These are phyloP conservation scores for Backusella westeae DNA, from an alignment of 192 early-diverging fungal genomes.

Conservation along the genomic window DNA sequence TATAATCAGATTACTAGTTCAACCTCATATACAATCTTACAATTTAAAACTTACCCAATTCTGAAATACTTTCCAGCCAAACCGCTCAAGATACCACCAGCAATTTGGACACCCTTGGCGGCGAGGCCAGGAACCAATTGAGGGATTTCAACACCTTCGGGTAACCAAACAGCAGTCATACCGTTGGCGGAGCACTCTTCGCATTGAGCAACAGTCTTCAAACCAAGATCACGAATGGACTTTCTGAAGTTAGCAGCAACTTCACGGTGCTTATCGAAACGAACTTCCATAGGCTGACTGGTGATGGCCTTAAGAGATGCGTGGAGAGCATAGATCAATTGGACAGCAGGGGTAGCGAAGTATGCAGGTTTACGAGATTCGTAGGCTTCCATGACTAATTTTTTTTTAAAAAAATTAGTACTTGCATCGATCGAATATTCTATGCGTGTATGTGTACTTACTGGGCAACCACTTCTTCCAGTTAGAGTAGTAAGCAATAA, in stretches of 20 bases:
- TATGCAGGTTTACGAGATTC: constrained; percentile 89
- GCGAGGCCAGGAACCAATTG: constrained; percentile 79
- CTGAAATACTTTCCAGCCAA: constrained; percentile 92
- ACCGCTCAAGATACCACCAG: constrained; percentile 86
- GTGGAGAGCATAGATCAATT: constrained; percentile 86
- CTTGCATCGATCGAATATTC: not conserved
- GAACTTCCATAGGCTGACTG: constrained; percentile 64
- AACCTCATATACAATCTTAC: not conserved
- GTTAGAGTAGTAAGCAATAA: constrained; percentile 86
- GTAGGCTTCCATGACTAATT: constrained; percentile 84
- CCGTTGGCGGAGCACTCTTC: constrained; percentile 64
- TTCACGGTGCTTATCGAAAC: constrained; percentile 76
- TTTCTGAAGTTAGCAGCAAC: constrained; percentile 74
- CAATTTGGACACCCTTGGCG: constrained; percentile 79
- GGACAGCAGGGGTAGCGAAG: constrained; percentile 97
- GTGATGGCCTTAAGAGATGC: constrained; percentile 78
- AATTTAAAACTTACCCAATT: constrained; percentile 52
- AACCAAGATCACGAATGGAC: constrained; percentile 62
- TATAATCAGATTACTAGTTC: not conserved
- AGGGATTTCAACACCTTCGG: constrained; percentile 73
- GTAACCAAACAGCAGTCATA: constrained; percentile 88
- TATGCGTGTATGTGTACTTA: not conserved
- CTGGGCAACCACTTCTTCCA: constrained; percentile 93
- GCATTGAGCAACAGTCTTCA: constrained; percentile 67
- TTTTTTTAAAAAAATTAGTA: not conserved